Evolutionary conservation across 2,329 filamentous ascomycete species (phyloP).

Genomic region (Periconia sp.): DNA sequence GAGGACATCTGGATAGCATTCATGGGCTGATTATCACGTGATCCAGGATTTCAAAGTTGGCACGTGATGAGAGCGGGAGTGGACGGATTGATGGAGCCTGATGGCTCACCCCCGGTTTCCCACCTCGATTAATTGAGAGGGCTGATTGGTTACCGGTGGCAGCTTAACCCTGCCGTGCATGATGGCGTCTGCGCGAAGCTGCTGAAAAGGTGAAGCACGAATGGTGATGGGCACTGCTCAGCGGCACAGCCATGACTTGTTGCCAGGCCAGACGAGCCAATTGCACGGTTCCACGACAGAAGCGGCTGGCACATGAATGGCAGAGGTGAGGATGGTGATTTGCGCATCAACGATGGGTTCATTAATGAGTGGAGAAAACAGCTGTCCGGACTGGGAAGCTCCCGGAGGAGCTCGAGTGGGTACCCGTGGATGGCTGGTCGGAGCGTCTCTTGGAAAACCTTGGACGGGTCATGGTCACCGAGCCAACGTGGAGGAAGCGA

Average conservation of each 20-base stretch:
- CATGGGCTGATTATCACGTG: too few species aligned
- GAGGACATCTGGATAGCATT: too few species aligned
- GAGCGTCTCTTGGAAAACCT: not conserved
- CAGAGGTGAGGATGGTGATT: conserved; percentile 13
- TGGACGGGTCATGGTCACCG: not conserved
- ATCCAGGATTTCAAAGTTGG: too few species aligned
- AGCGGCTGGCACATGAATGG: conserved; percentile 11
- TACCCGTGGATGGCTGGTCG: not conserved
- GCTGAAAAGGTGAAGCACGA: not conserved
- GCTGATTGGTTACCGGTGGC: too few species aligned
- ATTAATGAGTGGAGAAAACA: not conserved
- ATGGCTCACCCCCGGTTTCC: too few species aligned
- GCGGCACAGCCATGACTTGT: not conserved
- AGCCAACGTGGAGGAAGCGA: not conserved
- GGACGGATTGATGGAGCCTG: too few species aligned
- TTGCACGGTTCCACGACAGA: conserved; percentile 35
- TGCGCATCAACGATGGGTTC: conserved; percentile 11
- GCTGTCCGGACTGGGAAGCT: not conserved
- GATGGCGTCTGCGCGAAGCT: not conserved
- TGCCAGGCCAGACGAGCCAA: conserved; percentile 23
- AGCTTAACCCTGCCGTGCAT: too few species aligned
- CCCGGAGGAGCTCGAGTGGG: not conserved
- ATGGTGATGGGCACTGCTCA: conserved; percentile 1
- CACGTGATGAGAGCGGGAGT: too few species aligned
- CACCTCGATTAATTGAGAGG: too few species aligned